These are phyloP conservation scores for Porpolomopsis calyptriformis DNA, from an alignment of 768 basidiomycete species.

Conservation along the genomic window DNA sequence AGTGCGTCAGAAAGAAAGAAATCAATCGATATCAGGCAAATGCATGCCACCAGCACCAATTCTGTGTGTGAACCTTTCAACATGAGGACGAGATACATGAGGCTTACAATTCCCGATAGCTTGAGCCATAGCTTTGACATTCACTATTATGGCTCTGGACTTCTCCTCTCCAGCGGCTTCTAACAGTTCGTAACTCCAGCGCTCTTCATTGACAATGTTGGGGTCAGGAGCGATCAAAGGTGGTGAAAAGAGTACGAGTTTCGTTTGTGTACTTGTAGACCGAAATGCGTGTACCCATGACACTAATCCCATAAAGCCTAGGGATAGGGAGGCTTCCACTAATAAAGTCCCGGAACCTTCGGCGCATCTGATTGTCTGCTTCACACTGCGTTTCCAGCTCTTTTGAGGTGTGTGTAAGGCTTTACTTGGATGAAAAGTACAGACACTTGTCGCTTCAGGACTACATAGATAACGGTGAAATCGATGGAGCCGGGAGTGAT, in stretches of 20 bases:
- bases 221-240: conserved; percentile 3
- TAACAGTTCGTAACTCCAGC: no score
- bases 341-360: conserved; percentile 4
- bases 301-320: conserved; percentile 4
- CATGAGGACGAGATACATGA: no score
- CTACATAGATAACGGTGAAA: conserved; percentile 2
- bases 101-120: no score
- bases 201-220: neutral
- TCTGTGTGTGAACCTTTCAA: no score
- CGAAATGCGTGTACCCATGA: conserved; percentile 3
- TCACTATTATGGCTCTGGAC: no score
- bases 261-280: conserved; percentile 3
- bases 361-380: conserved; percentile 5
- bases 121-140: no score
- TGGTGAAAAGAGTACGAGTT: conserved; percentile 1
- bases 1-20: no score
- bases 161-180: no score
- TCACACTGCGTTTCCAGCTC: neutral
- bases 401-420: neutral
- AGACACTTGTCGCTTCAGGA: neutral
- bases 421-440: conserved; percentile 1
- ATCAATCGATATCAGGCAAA: no score
- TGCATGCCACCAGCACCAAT: no score
- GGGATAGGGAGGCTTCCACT: conserved; percentile 4
- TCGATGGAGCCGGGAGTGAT: conserved; percentile 4